These are phyloP conservation scores for Daucus carota DNA, from an alignment of 129 eudicot genomes.

Conservation along the genomic window DH1_v3.0 NC_030381.2:45707001-45707500, in stretches of 20 bases:
- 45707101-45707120: too few species aligned
- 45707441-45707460: slow-evolving; percentile 4
- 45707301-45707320: slow-evolving; percentile 9
- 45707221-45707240: slow-evolving; percentile 14
- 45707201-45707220: slow-evolving; percentile 17
- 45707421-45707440: slow-evolving; percentile 16
- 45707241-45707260: slow-evolving; percentile 17
- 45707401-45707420: slow-evolving; percentile 11
- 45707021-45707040: too few species aligned
- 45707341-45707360: slow-evolving; percentile 17
- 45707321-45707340: slow-evolving; percentile 11
- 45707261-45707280: slow-evolving; percentile 17
- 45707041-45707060: too few species aligned
- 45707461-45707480: slow-evolving; percentile 23
- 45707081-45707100: too few species aligned
- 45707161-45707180: slow-evolving; percentile 3
- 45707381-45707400: not conserved
- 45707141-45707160: not conserved
- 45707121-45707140: too few species aligned
- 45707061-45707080: too few species aligned
- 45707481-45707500: slow-evolving; percentile 17
- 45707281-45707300: slow-evolving; percentile 13
- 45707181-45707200: slow-evolving; percentile 12
- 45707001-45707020: too few species aligned
- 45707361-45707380: slow-evolving; percentile 1